Conservation (phyloP, 495 filamentous ascomycete genomes). For the Achaetomiella virescens region DNA sequence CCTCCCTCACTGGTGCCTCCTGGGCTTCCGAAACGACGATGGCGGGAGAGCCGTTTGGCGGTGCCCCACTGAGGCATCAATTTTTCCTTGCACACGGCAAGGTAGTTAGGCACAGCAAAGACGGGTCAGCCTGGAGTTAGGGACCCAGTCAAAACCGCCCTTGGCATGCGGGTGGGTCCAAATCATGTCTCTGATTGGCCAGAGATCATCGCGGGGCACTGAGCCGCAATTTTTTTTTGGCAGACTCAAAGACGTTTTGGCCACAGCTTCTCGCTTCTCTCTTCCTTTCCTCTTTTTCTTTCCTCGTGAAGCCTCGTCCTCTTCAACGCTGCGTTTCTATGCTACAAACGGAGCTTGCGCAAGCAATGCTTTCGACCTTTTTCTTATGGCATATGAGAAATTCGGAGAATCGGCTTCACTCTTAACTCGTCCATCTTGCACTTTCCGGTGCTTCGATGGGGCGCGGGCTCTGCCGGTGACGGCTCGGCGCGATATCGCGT, state of each 20-base stretch:
- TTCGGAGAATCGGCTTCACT: conserved; percentile 80
- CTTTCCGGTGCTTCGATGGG: conserved; percentile 31
- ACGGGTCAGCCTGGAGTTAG: too few relatives aligned
- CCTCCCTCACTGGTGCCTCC: background rate
- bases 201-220: background rate
- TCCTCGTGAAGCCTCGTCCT: conserved; percentile 74
- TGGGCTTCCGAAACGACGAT: background rate
- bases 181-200: background rate
- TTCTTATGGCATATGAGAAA: conserved; percentile 89
- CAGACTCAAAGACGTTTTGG: conserved; percentile 21
- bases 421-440: conserved; percentile 52
- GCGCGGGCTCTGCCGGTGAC: conserved; percentile 70
- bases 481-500: conserved; percentile 86
- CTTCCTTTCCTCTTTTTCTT: conserved; percentile 33
- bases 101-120: too few relatives aligned
- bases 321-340: conserved; percentile 99
- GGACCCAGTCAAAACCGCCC: background rate
- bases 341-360: conserved; percentile 74
- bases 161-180: background rate
- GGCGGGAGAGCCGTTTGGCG: background rate
- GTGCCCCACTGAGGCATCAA: conserved; percentile 1
- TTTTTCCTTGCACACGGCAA: background rate
- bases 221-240: conserved; percentile 23
- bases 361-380: conserved; percentile 32
- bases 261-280: conserved; percentile 10